Evolutionary conservation across 805 yeast genomes (phyloP), one percentile per base, ranked within the genome.

Genomic region (Pichia thaimueangensis): DNA sequence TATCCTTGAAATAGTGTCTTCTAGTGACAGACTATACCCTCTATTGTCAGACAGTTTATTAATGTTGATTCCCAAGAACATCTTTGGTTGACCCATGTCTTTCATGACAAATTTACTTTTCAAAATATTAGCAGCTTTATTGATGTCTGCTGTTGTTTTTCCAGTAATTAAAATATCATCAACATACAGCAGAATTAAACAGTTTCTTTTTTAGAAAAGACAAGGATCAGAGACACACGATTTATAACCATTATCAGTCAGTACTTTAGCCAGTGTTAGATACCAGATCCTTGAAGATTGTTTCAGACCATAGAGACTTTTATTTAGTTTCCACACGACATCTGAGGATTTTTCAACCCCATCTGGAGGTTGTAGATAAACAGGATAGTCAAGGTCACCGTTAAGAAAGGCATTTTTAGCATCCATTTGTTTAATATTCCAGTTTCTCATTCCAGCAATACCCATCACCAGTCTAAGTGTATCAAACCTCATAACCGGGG

Each of bases 401-500:
- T 42, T 40, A 3, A 42, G 25, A 24, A 47, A 45, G 15, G 41
- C 47, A 33, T 29, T 45, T 11, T 47, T 42, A 6, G 43, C 42
- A 39, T 47, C 50, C 16, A 36, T n/a, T 24, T 45, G 48, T n/a
- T 11, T 15, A 3, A 41, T 22, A 3, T 15, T 3, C 36, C 39
- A 45, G 9, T 31, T 16, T 4, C 38, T 41, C 3, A 25, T 19
- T 3, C 23, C 30, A 6, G 31, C 6, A 3, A 41, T 8, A 15
- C 37, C 20, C 5, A 42, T 20, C 1, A 42, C 1, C 4, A 41
- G 30, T 33, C 48, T 38, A 2, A 41, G 7, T 3, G 43, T 25
- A n/a, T 47, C 39, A 37, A 25, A 33, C n/a, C 19, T 28, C 1
- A 33, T 35, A 3, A 45, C 42, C 5, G 47, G 47, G 6, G 47